Percentiles rank a stretch among this genome's conserved stretches.
These are phyloP conservation scores for Metschnikowia chrysomelidarum DNA, from an alignment of 805 yeast species.

Conservation along the genomic window DNA sequence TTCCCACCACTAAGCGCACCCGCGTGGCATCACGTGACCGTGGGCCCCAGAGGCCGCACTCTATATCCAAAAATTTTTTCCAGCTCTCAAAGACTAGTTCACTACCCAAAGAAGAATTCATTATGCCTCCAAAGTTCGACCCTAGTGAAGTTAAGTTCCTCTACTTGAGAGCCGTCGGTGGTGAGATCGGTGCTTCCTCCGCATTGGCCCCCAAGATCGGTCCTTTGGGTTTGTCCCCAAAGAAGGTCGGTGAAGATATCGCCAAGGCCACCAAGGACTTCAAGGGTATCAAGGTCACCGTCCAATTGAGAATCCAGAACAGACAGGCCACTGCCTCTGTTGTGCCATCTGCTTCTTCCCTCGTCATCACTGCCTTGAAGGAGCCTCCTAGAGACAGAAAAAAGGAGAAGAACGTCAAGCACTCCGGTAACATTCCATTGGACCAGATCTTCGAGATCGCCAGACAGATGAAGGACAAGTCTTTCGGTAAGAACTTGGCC, in stretches of 20 bases:
- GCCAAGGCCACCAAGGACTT: constrained; percentile 99
- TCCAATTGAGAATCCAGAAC: constrained; percentile 98
- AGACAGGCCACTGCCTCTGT: constrained; percentile 99
- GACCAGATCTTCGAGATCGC: constrained; percentile 97
- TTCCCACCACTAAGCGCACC: background rate
- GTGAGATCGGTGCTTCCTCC: constrained; percentile 99
- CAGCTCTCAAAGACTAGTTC: constrained; percentile 10
- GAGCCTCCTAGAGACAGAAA: constrained; percentile 99
- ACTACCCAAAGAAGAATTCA: constrained; percentile 20
- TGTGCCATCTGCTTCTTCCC: constrained; percentile 98
- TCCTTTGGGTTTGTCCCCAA: constrained; percentile 99
- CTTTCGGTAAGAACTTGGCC: constrained; percentile 95
- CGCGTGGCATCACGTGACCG: constrained; percentile 16
- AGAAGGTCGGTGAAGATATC: constrained; percentile 99
- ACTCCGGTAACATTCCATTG: constrained; percentile 97
- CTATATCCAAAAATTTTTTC: constrained; percentile 16
- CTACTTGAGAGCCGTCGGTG: constrained; percentile 99
- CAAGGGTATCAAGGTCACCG: constrained; percentile 99
- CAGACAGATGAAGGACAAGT: constrained; percentile 95
- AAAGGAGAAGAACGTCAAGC: constrained; percentile 99
- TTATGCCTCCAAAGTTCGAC: constrained; percentile 98
- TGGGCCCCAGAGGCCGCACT: constrained; percentile 12
- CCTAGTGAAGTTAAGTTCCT: constrained; percentile 97
- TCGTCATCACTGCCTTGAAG: constrained; percentile 98
- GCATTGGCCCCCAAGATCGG: constrained; percentile 99